Evolutionary conservation across 768 basidiomycete genomes (phyloP).

Genomic region (Boletus edulis): DNA sequence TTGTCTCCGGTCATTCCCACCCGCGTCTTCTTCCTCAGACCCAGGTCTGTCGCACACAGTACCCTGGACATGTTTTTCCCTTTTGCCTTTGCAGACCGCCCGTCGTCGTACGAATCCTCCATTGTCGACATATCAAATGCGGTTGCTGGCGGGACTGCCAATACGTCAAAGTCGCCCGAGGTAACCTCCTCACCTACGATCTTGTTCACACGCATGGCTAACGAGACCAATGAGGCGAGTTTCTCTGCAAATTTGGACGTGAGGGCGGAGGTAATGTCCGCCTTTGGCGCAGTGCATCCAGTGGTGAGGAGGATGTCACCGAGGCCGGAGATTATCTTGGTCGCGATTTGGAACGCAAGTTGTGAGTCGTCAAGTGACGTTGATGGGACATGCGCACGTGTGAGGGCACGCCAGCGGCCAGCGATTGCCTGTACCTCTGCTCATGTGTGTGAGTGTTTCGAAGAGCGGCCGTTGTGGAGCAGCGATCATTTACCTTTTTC

Average conservation of each 20-base stretch:
- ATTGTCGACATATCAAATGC: constrained; percentile 25
- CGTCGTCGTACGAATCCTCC: constrained; percentile 35
- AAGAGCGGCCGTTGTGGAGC: neutral
- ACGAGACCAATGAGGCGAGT: constrained; percentile 40
- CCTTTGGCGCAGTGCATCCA: constrained; percentile 22
- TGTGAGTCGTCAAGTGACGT: constrained; percentile 21
- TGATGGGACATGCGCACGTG: constrained; percentile 31
- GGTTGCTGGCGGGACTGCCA: constrained; percentile 23
- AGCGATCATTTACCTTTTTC: constrained; percentile 31
- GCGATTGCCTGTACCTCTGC: constrained; percentile 45
- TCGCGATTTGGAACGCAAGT: constrained; percentile 21
- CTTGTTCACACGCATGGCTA: constrained; percentile 48
- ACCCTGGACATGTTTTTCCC: constrained; percentile 17
- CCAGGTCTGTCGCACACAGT: constrained; percentile 38
- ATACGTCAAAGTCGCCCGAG: constrained; percentile 32
- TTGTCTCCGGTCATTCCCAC: constrained; percentile 24
- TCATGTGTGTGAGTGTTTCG: neutral
- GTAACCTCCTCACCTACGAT: constrained; percentile 31
- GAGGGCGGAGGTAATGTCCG: constrained; percentile 38
- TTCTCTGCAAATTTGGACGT: constrained; percentile 42
- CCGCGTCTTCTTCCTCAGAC: constrained; percentile 31
- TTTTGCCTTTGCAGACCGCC: constrained; percentile 6
- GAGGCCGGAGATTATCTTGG: constrained; percentile 25
- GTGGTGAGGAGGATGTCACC: constrained; percentile 29
- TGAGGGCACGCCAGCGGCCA: constrained; percentile 44